Evolutionary conservation across 2,329 filamentous ascomycete genomes (phyloP).

Genomic region (Exophiala phaeomuriformis): DNA sequence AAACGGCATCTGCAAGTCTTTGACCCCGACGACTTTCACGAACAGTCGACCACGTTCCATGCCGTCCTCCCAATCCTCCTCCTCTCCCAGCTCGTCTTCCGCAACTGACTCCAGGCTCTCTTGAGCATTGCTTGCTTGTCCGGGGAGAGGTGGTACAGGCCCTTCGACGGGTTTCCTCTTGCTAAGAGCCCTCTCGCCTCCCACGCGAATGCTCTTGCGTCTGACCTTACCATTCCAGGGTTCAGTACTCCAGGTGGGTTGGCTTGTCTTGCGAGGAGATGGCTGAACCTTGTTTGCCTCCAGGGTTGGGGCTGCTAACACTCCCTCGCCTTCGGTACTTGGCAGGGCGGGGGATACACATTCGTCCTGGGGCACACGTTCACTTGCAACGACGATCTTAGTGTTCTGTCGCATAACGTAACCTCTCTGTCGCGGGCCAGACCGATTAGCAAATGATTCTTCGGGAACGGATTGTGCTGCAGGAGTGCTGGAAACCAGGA

Average conservation of each 20-base stretch:
- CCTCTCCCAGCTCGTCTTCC: slow-evolving; percentile 60
- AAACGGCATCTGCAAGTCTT: slow-evolving; percentile 85
- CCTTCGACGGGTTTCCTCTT: slow-evolving; percentile 57
- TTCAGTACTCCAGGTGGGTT: slow-evolving; percentile 91
- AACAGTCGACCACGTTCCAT: slow-evolving; percentile 86
- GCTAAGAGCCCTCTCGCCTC: slow-evolving; percentile 46
- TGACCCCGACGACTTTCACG: slow-evolving; percentile 97
- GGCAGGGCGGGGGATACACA: slow-evolving; percentile 15
- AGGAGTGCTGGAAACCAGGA: slow-evolving; percentile 3
- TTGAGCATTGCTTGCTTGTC: slow-evolving; percentile 72
- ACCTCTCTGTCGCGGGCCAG: slow-evolving; percentile 69
- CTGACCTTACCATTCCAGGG: slow-evolving; percentile 84
- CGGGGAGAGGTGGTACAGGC: slow-evolving; percentile 73
- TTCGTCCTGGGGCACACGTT: slow-evolving; percentile 57
- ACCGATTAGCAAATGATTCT: slow-evolving; percentile 55
- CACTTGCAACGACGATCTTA: slow-evolving; percentile 88
- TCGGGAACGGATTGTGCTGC: slow-evolving; percentile 10
- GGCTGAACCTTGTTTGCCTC: slow-evolving; percentile 29
- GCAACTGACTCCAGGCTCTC: slow-evolving; percentile 55
- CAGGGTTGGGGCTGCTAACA: slow-evolving; percentile 29
- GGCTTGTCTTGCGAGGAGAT: slow-evolving; percentile 70
- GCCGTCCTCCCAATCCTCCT: slow-evolving; percentile 58
- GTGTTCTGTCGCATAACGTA: slow-evolving; percentile 99
- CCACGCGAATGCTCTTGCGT: slow-evolving; percentile 55
- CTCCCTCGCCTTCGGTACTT: slow-evolving; percentile 36